Conservation (phyloP, 2,329 filamentous ascomycete species). For the Pseudopyricularia cyperi region DNA sequence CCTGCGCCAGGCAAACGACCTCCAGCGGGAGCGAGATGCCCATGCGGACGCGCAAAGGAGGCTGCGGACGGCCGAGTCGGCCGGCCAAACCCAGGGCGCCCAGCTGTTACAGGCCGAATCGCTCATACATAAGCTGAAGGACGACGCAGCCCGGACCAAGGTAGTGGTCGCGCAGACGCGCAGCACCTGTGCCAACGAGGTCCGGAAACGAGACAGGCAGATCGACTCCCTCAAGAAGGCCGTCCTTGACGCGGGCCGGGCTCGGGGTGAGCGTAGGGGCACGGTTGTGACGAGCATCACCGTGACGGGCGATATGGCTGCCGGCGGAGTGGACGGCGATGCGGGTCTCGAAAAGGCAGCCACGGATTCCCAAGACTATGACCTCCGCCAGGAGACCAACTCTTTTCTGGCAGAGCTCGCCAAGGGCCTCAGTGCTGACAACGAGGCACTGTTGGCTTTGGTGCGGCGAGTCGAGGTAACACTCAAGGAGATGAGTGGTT, state of each 20-base stretch:
- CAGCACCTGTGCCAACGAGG: constrained; percentile 76
- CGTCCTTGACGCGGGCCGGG: constrained; percentile 56
- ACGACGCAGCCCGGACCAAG: constrained; percentile 71
- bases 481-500: constrained; percentile 54
- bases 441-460: constrained; percentile 65
- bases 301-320: constrained; percentile 38
- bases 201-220: constrained; percentile 80
- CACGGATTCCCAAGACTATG: constrained; percentile 36
- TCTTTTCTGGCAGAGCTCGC: constrained; percentile 79
- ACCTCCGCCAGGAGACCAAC: constrained; percentile 75
- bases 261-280: constrained; percentile 41
- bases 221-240: constrained; percentile 83
- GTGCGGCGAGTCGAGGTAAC: constrained; percentile 59
- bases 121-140: constrained; percentile 63
- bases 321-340: constrained; percentile 16
- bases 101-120: constrained; percentile 64
- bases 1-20: constrained; percentile 57
- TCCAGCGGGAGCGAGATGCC: constrained; percentile 44
- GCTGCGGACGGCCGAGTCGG: constrained; percentile 48
- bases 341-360: background rate
- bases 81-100: constrained; percentile 55
- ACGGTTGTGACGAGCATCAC: constrained; percentile 43
- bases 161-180: constrained; percentile 70
- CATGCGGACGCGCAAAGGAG: constrained; percentile 40
- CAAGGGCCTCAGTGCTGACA: constrained; percentile 78